Conservation (phyloP, 2,329 filamentous ascomycete species). For the Amesomyces nigricolor region DNA sequence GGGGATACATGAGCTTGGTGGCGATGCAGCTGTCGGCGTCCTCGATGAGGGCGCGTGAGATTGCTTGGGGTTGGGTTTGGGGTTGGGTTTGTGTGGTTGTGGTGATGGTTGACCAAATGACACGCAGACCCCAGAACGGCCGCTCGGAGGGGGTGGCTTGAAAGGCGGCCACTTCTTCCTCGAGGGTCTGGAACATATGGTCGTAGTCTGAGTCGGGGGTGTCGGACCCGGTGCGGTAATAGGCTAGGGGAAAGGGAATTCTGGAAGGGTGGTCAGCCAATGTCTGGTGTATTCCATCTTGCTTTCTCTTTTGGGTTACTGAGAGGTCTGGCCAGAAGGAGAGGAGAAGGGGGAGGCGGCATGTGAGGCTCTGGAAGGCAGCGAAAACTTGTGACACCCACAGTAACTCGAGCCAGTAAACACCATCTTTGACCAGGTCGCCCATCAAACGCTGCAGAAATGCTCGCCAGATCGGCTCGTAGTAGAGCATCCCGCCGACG, state of each 20-base stretch:
- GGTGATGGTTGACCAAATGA: slow-evolving; percentile 68
- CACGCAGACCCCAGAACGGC: slow-evolving; percentile 75
- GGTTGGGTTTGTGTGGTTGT: too few relatives aligned
- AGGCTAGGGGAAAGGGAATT: slow-evolving; percentile 67
- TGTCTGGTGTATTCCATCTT: slow-evolving; percentile 18
- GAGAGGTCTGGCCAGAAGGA: background rate
- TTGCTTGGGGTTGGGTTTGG: too few relatives aligned
- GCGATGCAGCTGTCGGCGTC: slow-evolving; percentile 84
- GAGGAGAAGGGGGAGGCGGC: background rate
- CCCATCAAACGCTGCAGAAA: slow-evolving; percentile 68
- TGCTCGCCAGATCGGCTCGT: slow-evolving; percentile 80
- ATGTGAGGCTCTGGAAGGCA: background rate
- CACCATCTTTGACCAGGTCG: slow-evolving; percentile 70
- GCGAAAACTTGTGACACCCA: slow-evolving; percentile 26
- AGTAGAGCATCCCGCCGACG: slow-evolving; percentile 70
- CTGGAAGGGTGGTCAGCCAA: slow-evolving; percentile 29
- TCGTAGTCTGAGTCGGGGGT: slow-evolving; percentile 61
- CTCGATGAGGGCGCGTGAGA: slow-evolving; percentile 58
- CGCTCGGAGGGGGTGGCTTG: slow-evolving; percentile 63
- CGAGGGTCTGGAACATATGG: slow-evolving; percentile 65
- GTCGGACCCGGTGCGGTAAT: slow-evolving; percentile 59
- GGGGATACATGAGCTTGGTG: slow-evolving; percentile 71
- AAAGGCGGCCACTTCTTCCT: slow-evolving; percentile 74
- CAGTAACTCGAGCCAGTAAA: slow-evolving; percentile 77
- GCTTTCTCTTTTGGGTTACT: background rate